Evolutionary conservation across 495 filamentous ascomycete genomes (phyloP).

Genomic region (Penicillium desertorum): DNA sequence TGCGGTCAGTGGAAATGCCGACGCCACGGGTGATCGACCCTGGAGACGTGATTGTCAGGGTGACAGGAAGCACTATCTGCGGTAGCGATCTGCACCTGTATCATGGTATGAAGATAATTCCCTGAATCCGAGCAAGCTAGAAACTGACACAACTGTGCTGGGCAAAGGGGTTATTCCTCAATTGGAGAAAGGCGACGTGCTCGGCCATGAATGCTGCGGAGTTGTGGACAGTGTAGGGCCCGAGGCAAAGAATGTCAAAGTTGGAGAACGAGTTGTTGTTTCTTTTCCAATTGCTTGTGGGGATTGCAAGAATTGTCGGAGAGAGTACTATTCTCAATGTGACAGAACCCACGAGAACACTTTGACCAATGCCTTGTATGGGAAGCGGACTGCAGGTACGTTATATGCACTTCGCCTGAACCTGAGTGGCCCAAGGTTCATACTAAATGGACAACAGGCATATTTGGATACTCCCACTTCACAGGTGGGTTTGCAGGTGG

Average conservation of each 20-base stretch:
- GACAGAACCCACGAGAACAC: conserved; percentile 74
- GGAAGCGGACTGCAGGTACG: conserved; percentile 67
- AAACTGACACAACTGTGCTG: not conserved
- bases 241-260: conserved; percentile 55
- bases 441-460: conserved; percentile 28
- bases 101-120: conserved; percentile 49
- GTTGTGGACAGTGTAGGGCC: conserved; percentile 71
- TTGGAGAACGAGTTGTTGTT: conserved; percentile 77
- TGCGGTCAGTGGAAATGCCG: conserved; percentile 52
- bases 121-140: not conserved
- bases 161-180: conserved; percentile 59
- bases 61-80: conserved; percentile 86
- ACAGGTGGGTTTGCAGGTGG: conserved; percentile 88
- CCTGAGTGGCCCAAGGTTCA: not conserved
- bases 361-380: conserved; percentile 70
- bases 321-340: conserved; percentile 74
- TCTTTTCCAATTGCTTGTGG: conserved; percentile 79
- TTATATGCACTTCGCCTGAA: too few relatives aligned
- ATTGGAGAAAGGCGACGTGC: conserved; percentile 78
- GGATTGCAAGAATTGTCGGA: conserved; percentile 72
- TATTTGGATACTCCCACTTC: conserved; percentile 61
- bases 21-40: conserved; percentile 71
- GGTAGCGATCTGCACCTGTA: conserved; percentile 82
- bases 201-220: conserved; percentile 89
- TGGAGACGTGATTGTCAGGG: conserved; percentile 76